Percentiles rank a stretch among this genome's conserved stretches.
phyloP scores from a whole-genome alignment of 2,329 filamentous ascomycete genomes.

The Microdochium bolleyi region DNA sequence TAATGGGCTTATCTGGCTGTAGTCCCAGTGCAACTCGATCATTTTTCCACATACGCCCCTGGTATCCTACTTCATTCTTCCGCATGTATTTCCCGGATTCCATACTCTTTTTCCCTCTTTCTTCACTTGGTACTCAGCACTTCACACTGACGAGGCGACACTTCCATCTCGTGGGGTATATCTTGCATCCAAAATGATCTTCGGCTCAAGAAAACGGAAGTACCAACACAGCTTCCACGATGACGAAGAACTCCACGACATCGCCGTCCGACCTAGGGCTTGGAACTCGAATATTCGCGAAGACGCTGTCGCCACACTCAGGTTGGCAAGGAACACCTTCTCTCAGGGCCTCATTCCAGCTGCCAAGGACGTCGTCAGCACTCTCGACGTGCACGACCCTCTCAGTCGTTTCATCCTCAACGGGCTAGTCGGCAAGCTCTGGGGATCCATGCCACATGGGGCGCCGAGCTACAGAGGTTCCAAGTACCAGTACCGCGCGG shows the following conservation, averaged over 20 bases:
- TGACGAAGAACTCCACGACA: not conserved
- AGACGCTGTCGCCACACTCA: not conserved
- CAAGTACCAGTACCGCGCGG: constrained; percentile 18
- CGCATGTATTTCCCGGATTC: too few relatives aligned
- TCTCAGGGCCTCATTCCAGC: not conserved
- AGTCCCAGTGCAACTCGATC: too few relatives aligned
- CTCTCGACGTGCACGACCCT: not conserved
- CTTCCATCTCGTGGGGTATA: not conserved
- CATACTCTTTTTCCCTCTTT: too few relatives aligned
- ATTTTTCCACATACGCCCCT: too few relatives aligned
- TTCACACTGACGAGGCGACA: too few relatives aligned
- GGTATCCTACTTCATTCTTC: too few relatives aligned
- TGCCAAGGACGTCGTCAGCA: not conserved
- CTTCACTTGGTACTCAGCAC: too few relatives aligned
- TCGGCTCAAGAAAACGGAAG: not conserved
- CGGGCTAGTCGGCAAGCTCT: not conserved
- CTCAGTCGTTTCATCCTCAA: not conserved
- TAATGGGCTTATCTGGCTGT: too few relatives aligned
- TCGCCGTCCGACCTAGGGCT: not conserved
- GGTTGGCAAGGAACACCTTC: not conserved
- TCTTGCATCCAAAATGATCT: not conserved
- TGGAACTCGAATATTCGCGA: not conserved
- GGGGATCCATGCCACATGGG: not conserved
- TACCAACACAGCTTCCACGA: not conserved
- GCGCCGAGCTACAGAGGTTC: not conserved